phyloP scores from a whole-genome alignment of 2,329 filamentous ascomycete genomes.

The Geosmithia flava region DNA sequence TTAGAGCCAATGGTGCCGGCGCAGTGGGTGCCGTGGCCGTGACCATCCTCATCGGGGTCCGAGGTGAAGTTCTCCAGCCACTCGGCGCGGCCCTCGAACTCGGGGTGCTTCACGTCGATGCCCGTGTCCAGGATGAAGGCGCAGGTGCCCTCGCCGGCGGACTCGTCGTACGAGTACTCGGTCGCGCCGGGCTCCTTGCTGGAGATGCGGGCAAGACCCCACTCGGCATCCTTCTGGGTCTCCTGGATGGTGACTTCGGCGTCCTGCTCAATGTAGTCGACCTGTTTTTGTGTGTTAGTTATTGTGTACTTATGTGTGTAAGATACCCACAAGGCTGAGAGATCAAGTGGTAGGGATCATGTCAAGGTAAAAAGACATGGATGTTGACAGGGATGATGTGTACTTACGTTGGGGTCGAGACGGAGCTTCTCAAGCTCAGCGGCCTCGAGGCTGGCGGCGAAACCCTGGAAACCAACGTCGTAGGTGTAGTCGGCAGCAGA shows the following conservation, averaged over 20 bases:
- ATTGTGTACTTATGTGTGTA: background rate
- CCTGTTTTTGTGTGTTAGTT: conserved; percentile 5
- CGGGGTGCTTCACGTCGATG: conserved; percentile 18
- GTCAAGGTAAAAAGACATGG: background rate
- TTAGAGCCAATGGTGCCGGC: conserved; percentile 12
- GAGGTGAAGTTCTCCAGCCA: conserved; percentile 6
- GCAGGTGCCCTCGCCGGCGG: conserved; percentile 20
- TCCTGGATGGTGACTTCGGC: conserved; percentile 13
- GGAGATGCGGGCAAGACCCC: conserved; percentile 22
- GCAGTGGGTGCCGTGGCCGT: conserved; percentile 24
- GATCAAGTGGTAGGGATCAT: no score
- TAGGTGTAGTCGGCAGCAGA: conserved; percentile 10
- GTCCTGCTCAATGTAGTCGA: conserved; percentile 24
- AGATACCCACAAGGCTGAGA: no score
- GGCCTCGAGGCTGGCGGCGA: conserved; percentile 8
- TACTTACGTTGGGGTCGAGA: conserved; percentile 8
- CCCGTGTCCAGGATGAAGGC: conserved; percentile 31
- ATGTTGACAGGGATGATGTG: background rate
- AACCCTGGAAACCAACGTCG: conserved; percentile 9
- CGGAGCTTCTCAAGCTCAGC: conserved; percentile 8
- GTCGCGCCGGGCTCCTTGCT: conserved; percentile 10
- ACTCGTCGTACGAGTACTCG: conserved; percentile 19
- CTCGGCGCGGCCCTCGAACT: conserved; percentile 14
- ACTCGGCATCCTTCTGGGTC: conserved; percentile 20
- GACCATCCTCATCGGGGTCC: conserved; percentile 9